Base-by-base conservation (phyloP, 768 basidiomycete genomes). In the Serendipita indica region DNA sequence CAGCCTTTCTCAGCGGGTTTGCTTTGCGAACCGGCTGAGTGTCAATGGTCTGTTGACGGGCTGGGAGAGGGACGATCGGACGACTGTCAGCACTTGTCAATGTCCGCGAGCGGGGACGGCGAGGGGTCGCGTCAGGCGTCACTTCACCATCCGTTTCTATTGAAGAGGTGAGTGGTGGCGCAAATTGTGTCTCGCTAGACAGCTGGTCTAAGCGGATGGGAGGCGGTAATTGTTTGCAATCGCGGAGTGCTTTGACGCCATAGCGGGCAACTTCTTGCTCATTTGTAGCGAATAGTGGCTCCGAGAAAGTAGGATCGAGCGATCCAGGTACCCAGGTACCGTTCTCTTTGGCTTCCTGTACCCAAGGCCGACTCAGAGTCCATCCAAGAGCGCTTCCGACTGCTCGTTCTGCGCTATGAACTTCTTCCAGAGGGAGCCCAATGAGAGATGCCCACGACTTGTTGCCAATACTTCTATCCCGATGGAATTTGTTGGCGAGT, bases 391-490 rank as follows among this genome's bases (percentile, higher is more conserved):
- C 83, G 67, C 83, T 81, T 22, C 90, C 87, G 39, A 97, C 79
- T 0, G 86, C 87, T 22, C 87, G 81, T 70, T 97, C 93, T 66
- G 89, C 92, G 16, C 82, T 79, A 35, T 88, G 83, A 57, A 97
- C 86, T 73, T 97, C 92, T 39, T 81, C 73, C 3, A 89, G 81
- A 0, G 84, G 80, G 2, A 97, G 76, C 16, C 91, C 90, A n/a
- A 86, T 87, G 3, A 97, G 77, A 66, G 92, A 91, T 1, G 88
- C 86, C 93, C 93, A 96, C 16, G 92, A 91, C 27, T 82, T 80
- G 68, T 96, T 94, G 13, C 89, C 91, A 65, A 93, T 96, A 39
- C 87, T 89, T 56, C 88, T 83, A 66, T 97, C 92, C 72, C 93
- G 90, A 62, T 86, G 81, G 67, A 93, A 93, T 65, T 97, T 97